These are phyloP conservation scores for Fusarium sp. DNA, from an alignment of 2,329 filamentous ascomycete species.

Conservation along the genomic window DNA sequence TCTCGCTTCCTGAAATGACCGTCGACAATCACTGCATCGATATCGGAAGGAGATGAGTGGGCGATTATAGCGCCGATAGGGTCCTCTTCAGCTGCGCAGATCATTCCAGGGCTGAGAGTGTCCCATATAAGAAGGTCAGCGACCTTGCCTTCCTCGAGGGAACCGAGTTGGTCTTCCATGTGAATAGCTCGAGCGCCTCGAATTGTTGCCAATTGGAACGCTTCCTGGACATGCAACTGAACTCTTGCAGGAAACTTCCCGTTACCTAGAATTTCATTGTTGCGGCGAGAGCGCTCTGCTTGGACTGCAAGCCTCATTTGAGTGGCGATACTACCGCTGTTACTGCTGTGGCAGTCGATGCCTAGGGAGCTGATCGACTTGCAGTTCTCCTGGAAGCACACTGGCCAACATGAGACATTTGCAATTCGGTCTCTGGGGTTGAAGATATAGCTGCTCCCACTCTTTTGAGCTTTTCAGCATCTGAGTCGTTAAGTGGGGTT, in stretches of 20 bases:
- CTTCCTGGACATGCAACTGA: background rate
- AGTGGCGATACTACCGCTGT: background rate
- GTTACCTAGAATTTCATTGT: background rate
- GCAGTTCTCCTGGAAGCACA: slow-evolving; percentile 19
- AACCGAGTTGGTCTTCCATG: slow-evolving; percentile 1
- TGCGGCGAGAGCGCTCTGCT: slow-evolving; percentile 9
- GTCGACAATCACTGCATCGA: slow-evolving; percentile 15
- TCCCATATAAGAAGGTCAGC: slow-evolving; percentile 18
- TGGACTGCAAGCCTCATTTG: slow-evolving; percentile 19
- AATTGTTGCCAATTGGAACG: slow-evolving; percentile 12
- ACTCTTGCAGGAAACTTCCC: slow-evolving; percentile 2
- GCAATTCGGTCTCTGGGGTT: slow-evolving; percentile 11
- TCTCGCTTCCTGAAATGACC: slow-evolving; percentile 17
- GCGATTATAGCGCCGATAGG: slow-evolving; percentile 11
- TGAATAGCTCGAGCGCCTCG: slow-evolving; percentile 5
- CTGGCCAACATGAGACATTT: slow-evolving; percentile 19
- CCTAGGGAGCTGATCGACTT: slow-evolving; percentile 6
- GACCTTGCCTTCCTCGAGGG: slow-evolving; percentile 9
- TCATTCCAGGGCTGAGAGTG: slow-evolving; percentile 6
- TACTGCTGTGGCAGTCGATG: slow-evolving; percentile 15
- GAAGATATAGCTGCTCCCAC: slow-evolving; percentile 10
- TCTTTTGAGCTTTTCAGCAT: slow-evolving; percentile 1
- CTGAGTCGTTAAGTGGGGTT: slow-evolving; percentile 6
- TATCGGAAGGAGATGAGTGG: background rate
- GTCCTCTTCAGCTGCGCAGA: slow-evolving; percentile 14